phyloP scores from a whole-genome alignment of 805 yeast genomes.

The Priceomyces fermenticarens region DNA sequence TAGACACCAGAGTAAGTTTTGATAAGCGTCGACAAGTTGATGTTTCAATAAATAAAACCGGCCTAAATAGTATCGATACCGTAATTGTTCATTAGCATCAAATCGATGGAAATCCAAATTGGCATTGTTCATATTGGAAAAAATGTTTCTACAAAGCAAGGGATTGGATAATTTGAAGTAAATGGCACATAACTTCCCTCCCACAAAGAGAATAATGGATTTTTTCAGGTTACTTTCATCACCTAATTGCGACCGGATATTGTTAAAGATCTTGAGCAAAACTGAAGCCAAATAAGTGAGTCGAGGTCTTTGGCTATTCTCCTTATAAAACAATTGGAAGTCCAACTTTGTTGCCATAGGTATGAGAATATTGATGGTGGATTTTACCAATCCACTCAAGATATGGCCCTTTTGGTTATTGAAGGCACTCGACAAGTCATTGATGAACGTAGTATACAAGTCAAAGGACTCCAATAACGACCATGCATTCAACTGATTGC shows the following conservation, averaged over 20 bases:
- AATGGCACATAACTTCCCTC: conserved; percentile 51
- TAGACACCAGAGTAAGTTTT: conserved; percentile 57
- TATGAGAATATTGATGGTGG: conserved; percentile 34
- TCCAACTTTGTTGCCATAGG: conserved; percentile 45
- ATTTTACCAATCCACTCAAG: conserved; percentile 31
- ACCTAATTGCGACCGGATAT: conserved; percentile 48
- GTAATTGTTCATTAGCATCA: conserved; percentile 42
- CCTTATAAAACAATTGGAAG: conserved; percentile 37
- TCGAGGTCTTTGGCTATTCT: conserved; percentile 43
- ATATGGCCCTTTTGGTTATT: conserved; percentile 37
- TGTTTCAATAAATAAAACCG: conserved; percentile 54
- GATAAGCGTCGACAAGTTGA: conserved; percentile 43
- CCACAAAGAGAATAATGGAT: conserved; percentile 49
- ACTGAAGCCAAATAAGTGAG: conserved; percentile 51
- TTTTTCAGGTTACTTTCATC: conserved; percentile 44
- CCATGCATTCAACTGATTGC: conserved; percentile 53
- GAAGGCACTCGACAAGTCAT: conserved; percentile 48
- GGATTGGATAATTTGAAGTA: conserved; percentile 57
- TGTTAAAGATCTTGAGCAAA: conserved; percentile 57
- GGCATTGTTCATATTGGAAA: conserved; percentile 57
- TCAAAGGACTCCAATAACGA: conserved; percentile 53
- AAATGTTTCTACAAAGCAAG: conserved; percentile 57
- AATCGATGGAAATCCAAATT: conserved; percentile 41
- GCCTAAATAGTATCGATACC: conserved; percentile 53
- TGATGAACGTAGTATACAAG: conserved; percentile 45